A percentile compares a stretch with the other conserved stretches of the same genome.
phyloP scores from a whole-genome alignment of 495 filamentous ascomycete genomes.

The Aspergillus sparsus region DNA sequence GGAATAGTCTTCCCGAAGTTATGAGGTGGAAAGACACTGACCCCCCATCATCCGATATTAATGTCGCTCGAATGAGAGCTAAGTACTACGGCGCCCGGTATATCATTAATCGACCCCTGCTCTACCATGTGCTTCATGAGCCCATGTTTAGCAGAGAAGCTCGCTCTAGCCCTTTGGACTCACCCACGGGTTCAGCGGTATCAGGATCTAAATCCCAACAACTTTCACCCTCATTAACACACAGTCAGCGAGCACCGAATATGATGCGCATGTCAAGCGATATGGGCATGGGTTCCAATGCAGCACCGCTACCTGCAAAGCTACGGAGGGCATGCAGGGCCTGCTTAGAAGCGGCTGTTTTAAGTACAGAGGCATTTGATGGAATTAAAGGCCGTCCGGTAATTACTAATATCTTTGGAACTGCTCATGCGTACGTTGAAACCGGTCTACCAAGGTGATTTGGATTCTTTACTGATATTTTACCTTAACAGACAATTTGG shows the following conservation, averaged over 20 bases:
- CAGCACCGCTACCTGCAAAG: constrained; percentile 30
- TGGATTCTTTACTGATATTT: constrained; percentile 4
- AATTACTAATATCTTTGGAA: constrained; percentile 93
- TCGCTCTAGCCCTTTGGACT: constrained; percentile 32
- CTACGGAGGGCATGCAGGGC: constrained; percentile 53
- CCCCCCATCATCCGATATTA: constrained; percentile 70
- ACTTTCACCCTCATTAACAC: constrained; percentile 34
- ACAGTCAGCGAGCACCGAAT: constrained; percentile 26
- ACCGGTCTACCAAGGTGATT: not conserved
- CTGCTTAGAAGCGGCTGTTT: constrained; percentile 73
- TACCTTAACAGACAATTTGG: constrained; percentile 78
- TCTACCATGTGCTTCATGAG: constrained; percentile 64
- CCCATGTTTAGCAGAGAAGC: constrained; percentile 25
- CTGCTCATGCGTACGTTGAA: constrained; percentile 86
- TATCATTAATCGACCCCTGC: constrained; percentile 82
- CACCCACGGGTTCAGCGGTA: constrained; percentile 32
- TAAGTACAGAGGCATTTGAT: constrained; percentile 86
- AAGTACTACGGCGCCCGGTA: constrained; percentile 94
- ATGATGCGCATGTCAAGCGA: constrained; percentile 44
- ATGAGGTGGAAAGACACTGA: constrained; percentile 70
- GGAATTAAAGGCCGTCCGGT: constrained; percentile 67
- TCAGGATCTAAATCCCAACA: constrained; percentile 36
- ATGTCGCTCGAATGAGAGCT: constrained; percentile 80
- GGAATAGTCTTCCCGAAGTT: constrained; percentile 42
- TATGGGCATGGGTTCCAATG: constrained; percentile 25